Base-by-base conservation (phyloP, 148 eudicot species). In the Camellia granthamiana region DNA sequence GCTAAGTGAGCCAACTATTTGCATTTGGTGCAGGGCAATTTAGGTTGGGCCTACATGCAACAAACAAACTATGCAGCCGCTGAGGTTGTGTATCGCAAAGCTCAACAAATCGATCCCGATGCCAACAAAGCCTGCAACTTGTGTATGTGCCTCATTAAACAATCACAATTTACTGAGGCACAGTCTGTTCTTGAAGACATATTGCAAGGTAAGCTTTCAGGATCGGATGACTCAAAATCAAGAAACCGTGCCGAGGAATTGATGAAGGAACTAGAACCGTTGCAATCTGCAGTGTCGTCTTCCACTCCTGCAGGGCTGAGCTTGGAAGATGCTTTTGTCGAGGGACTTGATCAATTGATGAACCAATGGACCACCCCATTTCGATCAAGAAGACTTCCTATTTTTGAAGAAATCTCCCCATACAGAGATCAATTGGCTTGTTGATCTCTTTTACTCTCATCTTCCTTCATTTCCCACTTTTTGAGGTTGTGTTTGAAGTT, bases 21-120 rank as follows among this genome's bases (percentile, higher is more conserved):
- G 18, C 76, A n/a, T 60, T 63, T 5, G 21, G 51, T 88, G 81
- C 87, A 89, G 91, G 89, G 91, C 14, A 89, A 89, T 42, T 78
- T 89, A 66, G 91, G 91, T 0, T 89, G 91, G 91, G 88, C 91
- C 3, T 89, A 87, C 14, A 87, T 89, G 91, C 91, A 89, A 74
- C 84, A 79, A 62, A 70, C 72, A 7, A 87, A 89, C 62, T 89
- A 77, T 68, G 79, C 76, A 38, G 86, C 89, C 5, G 91, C 91
- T 1, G 91, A 89, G 63, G 85, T 56, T 41, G 91, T 85, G 38
- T 89, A 89, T 52, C 85, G 85, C 3, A 87, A 87, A 78, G 89
- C 89, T 18, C 91, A 85, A 46, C 19, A 77, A 81, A 82, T 87
- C 5, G 91, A 87, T 60, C 89, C 91, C 2, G 91, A 89, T 77